Evolutionary conservation across 768 basidiomycete genomes (phyloP), one percentile per base, ranked within the genome.

Genomic region (Leccinum uliginosum): DNA sequence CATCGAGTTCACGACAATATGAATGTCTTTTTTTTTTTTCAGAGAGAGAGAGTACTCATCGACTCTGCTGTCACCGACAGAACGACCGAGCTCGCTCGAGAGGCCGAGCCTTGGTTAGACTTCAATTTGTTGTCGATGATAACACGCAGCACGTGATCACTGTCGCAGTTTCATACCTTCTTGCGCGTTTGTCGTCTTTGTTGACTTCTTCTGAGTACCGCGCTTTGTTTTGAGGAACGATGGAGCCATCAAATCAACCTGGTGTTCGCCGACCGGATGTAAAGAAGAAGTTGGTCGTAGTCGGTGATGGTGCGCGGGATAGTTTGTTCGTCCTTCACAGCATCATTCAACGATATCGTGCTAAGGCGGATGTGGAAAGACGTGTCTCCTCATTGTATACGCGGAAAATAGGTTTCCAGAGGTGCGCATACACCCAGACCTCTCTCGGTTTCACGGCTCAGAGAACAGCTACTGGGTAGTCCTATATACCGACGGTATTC

Each of bases 371-470:
- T 91, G 90, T 68, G 90, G 89, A 67, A 92, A 96, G 83, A 97
- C 94, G 48, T 96, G 94, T 81, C 80, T 96, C 58, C 83, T 97
- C 65, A 97, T 97, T 66, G 93, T 95, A 35, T 97, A 97, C 68
- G 93, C 94, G 23, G 92, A 96, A 74, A 97, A 96, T 71, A 83
- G 93, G 40, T 97, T 96, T 68, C 93, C 94, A 45, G 94, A 96
- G 82, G 93, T 95, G 76, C 69, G 82, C 67, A 56, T 58, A 52
- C 50, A 50, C 59, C 46, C 46, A 50, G 17, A 5, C 35, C 26
- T 27, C 7, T 21, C 44, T 45, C 49, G 5, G 32, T 61, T 54
- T 46, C 15, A 73, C 35, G 7, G 29, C 61, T 71, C 59, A 65
- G 59, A 53, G 50, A 56, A n/a, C 53, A 54, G 44, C 56, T 51